Percentiles rank a stretch among this genome's conserved stretches.
Conservation (phyloP, 139 green algal species). For the Tetraselmis striata region DNA sequence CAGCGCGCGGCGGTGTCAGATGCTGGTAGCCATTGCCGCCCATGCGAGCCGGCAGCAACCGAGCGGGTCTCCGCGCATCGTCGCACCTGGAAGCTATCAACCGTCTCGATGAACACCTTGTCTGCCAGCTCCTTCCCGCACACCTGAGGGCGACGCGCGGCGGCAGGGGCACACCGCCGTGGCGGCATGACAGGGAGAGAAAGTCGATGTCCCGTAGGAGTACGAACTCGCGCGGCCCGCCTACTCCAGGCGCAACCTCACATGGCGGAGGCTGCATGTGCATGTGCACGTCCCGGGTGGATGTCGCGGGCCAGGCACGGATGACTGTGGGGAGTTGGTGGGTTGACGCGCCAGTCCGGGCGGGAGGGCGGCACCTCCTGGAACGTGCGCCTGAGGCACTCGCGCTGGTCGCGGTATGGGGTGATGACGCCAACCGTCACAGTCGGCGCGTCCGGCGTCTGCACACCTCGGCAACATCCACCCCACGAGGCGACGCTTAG, state of each 20-base stretch:
- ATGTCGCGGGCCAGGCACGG: constrained; percentile 34
- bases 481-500: constrained; percentile 10
- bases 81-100: constrained; percentile 76
- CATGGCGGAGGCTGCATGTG: neutral
- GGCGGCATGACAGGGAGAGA: neutral
- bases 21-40: too few species aligned
- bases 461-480: constrained; percentile 14
- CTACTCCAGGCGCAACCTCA: neutral
- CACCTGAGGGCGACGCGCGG: too few species aligned
- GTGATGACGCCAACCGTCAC: constrained; percentile 76
- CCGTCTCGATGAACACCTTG: constrained; percentile 76
- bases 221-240: too few species aligned
- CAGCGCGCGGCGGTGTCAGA: too few species aligned
- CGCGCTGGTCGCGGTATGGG: constrained; percentile 73
- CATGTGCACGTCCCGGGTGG: constrained; percentile 17
- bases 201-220: too few species aligned
- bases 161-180: neutral
- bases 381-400: constrained; percentile 56
- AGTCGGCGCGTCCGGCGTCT: constrained; percentile 1
- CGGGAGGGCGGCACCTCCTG: constrained; percentile 12
- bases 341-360: too few species aligned
- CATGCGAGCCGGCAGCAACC: too few species aligned
- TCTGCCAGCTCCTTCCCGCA: neutral
- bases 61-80: neutral
- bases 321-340: too few species aligned